Percentiles rank a stretch among this genome's conserved stretches.
phyloP scores from a whole-genome alignment of 805 yeast genomes.

The Naumovozyma dairenensis region DNA sequence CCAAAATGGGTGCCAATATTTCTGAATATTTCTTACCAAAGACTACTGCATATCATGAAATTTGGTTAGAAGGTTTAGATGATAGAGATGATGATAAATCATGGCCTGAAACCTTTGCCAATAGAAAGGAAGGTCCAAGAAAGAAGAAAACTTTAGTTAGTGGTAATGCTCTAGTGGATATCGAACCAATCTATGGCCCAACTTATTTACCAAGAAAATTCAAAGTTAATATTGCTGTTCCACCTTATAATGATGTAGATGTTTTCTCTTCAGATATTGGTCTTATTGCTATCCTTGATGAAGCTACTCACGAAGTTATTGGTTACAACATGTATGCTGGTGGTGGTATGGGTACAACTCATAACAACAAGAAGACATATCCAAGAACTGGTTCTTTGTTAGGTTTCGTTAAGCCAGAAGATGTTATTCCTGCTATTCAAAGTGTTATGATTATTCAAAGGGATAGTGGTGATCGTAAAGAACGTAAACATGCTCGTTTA shows the following conservation, averaged over 20 bases:
- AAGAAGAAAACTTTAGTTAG: slow-evolving; percentile 77
- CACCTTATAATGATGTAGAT: slow-evolving; percentile 94
- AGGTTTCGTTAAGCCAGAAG: slow-evolving; percentile 62
- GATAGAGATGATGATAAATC: slow-evolving; percentile 52
- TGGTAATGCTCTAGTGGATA: slow-evolving; percentile 71
- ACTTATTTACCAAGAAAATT: slow-evolving; percentile 90
- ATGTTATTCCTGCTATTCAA: slow-evolving; percentile 73
- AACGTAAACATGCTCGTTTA: slow-evolving; percentile 95
- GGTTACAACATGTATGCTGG: slow-evolving; percentile 90
- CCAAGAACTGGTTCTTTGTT: slow-evolving; percentile 88
- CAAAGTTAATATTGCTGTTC: slow-evolving; percentile 88
- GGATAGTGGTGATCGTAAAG: slow-evolving; percentile 87
- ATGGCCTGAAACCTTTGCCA: slow-evolving; percentile 55
- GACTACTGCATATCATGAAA: slow-evolving; percentile 94
- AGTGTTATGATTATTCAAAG: slow-evolving; percentile 90
- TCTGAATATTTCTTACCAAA: slow-evolving; percentile 79
- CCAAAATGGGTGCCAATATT: slow-evolving; percentile 49
- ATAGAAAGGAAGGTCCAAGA: slow-evolving; percentile 64
- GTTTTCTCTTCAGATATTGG: slow-evolving; percentile 95
- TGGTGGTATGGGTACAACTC: slow-evolving; percentile 99
- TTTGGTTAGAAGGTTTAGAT: slow-evolving; percentile 87
- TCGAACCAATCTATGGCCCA: slow-evolving; percentile 82
- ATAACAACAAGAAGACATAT: slow-evolving; percentile 91
- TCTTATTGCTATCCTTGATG: slow-evolving; percentile 72
- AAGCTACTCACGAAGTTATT: slow-evolving; percentile 43